A percentile compares a stretch with the other conserved stretches of the same genome.
These are phyloP conservation scores for Coelastrella sp. DNA, from an alignment of 139 green algal genomes.

Conservation along the genomic window DNA sequence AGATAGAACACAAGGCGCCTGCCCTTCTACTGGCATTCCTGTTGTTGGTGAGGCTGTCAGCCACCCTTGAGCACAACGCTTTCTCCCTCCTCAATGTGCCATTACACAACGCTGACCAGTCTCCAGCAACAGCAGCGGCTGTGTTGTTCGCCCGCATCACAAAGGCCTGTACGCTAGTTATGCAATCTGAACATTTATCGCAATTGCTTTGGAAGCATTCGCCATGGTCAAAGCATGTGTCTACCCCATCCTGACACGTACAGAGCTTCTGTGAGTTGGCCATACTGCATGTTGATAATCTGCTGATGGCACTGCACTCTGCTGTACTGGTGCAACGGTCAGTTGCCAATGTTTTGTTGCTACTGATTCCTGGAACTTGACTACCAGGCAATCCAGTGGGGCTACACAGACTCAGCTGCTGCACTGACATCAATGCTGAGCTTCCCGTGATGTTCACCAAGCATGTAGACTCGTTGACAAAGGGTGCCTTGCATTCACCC, in stretches of 20 bases:
- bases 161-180: not conserved
- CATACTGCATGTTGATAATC: not conserved
- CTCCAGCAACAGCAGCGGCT: no score
- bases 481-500: not conserved
- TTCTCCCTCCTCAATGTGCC: no score
- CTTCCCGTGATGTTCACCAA: not conserved
- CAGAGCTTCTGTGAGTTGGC: not conserved
- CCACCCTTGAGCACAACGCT: no score
- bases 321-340: not conserved
- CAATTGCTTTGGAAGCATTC: not conserved
- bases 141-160: no score
- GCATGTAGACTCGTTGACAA: not conserved
- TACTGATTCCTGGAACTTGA: not conserved
- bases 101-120: no score
- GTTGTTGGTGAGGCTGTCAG: no score
- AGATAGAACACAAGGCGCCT: not conserved
- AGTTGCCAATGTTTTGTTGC: not conserved
- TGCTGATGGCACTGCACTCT: not conserved
- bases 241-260: constrained; percentile 1
- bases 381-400: not conserved
- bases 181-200: not conserved
- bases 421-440: not conserved
- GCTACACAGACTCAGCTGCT: constrained; percentile 13
- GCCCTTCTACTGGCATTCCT: not conserved
- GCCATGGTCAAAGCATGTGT: not conserved